phyloP scores from a whole-genome alignment of 352 stramenopile species.

The Phytophthora aleatoria region DNA sequence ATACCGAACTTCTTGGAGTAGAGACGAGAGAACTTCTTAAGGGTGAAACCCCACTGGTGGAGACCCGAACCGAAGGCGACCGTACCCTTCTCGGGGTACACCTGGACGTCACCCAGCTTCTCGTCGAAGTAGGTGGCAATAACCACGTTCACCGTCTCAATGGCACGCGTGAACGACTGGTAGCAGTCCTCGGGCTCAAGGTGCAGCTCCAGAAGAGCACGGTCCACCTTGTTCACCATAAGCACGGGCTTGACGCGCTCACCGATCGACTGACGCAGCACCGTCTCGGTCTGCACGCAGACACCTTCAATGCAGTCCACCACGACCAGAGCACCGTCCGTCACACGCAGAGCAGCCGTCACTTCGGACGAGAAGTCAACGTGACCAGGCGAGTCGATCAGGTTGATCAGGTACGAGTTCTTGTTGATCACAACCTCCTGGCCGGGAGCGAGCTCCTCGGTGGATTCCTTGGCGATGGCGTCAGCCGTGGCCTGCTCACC shows the following conservation, averaged over 20 bases:
- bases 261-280: conserved; percentile 97
- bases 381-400: conserved; percentile 99
- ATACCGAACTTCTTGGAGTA: conserved; percentile 99
- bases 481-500: conserved; percentile 84
- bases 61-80: conserved; percentile 99
- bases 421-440: conserved; percentile 92
- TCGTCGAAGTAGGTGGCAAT: conserved; percentile 99
- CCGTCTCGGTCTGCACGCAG: conserved; percentile 99
- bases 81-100: conserved; percentile 98
- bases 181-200: conserved; percentile 99
- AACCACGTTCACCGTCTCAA: conserved; percentile 99
- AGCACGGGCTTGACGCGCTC: conserved; percentile 98
- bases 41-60: conserved; percentile 99
- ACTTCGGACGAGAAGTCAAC: conserved; percentile 99
- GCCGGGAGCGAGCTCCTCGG: conserved; percentile 39
- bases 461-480: conserved; percentile 61
- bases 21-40: conserved; percentile 98
- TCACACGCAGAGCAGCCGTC: conserved; percentile 98
- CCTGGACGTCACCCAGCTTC: conserved; percentile 95
- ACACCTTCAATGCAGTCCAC: conserved; percentile 99
- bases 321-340: conserved; percentile 98
- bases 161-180: conserved; percentile 97
- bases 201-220: conserved; percentile 98
- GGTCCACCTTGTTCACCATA: conserved; percentile 99
- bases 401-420: conserved; percentile 99